phyloP scores from a whole-genome alignment of 148 eudicot species.

The Agrostemma githago region DNA sequence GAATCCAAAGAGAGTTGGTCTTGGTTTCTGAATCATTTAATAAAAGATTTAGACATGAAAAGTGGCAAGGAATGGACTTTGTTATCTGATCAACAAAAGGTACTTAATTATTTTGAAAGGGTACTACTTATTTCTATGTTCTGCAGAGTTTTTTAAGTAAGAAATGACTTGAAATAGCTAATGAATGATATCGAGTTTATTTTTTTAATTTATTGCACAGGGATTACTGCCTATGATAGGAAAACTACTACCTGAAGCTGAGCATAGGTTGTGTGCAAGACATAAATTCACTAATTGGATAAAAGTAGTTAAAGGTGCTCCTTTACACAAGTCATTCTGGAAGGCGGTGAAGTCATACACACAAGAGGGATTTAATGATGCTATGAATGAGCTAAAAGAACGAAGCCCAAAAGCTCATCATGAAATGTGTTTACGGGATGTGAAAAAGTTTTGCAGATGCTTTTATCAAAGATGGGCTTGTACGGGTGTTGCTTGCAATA shows the following conservation, averaged over 20 bases:
- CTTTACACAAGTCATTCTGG: slow-evolving; percentile 6
- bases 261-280: neutral
- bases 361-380: neutral
- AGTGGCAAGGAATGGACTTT: neutral
- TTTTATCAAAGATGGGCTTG: neutral
- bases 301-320: neutral
- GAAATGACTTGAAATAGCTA: neutral
- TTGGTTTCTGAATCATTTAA: neutral
- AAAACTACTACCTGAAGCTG: neutral
- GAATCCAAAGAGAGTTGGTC: neutral
- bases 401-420: slow-evolving; percentile 1
- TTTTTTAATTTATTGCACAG: neutral
- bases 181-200: neutral
- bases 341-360: slow-evolving; percentile 9
- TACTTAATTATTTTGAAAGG: too few species aligned
- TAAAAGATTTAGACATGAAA: neutral
- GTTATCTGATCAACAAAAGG: neutral
- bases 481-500: neutral
- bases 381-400: neutral
- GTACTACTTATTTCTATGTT: too few species aligned
- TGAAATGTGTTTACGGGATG: slow-evolving; percentile 2
- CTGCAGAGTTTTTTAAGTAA: too few species aligned
- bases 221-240: neutral
- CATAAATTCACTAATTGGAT: neutral
- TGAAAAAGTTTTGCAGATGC: neutral